These are phyloP conservation scores for Rubus parviflorus DNA, from an alignment of 306 rosid genomes.

Conservation along the genomic window DNA sequence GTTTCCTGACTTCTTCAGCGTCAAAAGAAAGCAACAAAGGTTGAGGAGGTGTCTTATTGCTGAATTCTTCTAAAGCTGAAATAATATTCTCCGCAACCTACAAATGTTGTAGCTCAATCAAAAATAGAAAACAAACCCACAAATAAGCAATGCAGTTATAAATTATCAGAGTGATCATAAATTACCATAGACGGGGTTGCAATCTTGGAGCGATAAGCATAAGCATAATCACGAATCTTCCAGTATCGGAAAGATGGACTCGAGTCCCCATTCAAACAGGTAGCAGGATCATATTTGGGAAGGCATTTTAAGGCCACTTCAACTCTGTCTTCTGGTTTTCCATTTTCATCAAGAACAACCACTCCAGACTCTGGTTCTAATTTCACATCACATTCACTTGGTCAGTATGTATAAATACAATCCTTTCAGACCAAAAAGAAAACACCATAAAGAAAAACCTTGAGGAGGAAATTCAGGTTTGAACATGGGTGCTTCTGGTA, in stretches of 20 bases:
- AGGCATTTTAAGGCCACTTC: conserved; percentile 74
- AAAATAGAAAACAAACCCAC: not conserved
- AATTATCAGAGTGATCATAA: conserved; percentile 10
- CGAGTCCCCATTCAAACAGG: conserved; percentile 37
- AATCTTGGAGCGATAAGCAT: conserved; percentile 72
- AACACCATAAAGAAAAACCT: conserved; percentile 42
- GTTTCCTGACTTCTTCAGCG: conserved; percentile 70
- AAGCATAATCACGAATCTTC: conserved; percentile 93
- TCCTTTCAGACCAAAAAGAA: conserved; percentile 12
- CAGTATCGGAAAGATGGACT: conserved; percentile 62
- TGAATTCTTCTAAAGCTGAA: conserved; percentile 59
- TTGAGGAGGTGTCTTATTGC: conserved; percentile 44
- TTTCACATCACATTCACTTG: conserved; percentile 28
- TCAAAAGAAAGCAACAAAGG: conserved; percentile 82
- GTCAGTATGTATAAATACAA: not conserved
- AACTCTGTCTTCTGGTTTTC: conserved; percentile 72
- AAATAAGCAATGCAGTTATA: conserved; percentile 19
- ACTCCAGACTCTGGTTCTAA: conserved; percentile 70
- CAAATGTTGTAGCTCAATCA: not conserved
- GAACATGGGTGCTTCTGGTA: conserved; percentile 91
- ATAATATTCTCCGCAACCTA: conserved; percentile 82
- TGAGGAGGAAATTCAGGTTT: conserved; percentile 96
- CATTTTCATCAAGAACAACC: conserved; percentile 61
- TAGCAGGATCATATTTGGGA: conserved; percentile 66
- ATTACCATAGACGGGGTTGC: conserved; percentile 75